Conservation (phyloP, 805 yeast species). For the Lachancea nothofagi region DNA sequence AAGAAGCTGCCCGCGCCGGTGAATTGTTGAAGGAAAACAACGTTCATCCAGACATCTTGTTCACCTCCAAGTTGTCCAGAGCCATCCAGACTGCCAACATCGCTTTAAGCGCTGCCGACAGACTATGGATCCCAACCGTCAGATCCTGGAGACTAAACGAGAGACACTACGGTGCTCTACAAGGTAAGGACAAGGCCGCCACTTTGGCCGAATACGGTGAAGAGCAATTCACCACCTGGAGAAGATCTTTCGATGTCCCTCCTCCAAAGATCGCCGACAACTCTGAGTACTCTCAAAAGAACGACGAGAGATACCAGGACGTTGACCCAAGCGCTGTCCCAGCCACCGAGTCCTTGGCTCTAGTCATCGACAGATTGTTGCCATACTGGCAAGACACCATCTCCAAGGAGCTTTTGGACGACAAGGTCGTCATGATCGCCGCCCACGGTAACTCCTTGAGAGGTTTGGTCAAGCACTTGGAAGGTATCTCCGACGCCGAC, state of each 20-base stretch:
- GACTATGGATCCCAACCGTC: conserved; percentile 82
- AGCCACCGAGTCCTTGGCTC: conserved; percentile 87
- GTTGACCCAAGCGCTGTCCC: conserved; percentile 85
- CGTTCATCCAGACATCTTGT: conserved; percentile 76
- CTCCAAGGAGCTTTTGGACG: conserved; percentile 73
- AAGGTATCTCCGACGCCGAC: conserved; percentile 83
- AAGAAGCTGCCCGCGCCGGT: conserved; percentile 93
- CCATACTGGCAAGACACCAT: conserved; percentile 96
- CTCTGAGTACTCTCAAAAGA: conserved; percentile 77
- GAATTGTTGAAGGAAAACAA: conserved; percentile 82
- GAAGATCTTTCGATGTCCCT: conserved; percentile 96
- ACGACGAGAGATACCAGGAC: conserved; percentile 79
- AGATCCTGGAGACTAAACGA: conserved; percentile 98
- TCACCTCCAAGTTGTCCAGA: conserved; percentile 87
- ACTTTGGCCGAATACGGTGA: conserved; percentile 82
- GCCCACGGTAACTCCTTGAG: conserved; percentile 99
- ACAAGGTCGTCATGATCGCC: conserved; percentile 87
- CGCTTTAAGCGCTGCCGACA: conserved; percentile 84
- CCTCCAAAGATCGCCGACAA: conserved; percentile 82
- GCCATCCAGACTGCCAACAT: conserved; percentile 97
- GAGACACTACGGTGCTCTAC: conserved; percentile 98
- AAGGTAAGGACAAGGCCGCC: conserved; percentile 96
- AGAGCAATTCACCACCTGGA: conserved; percentile 93
- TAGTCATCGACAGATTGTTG: conserved; percentile 91
- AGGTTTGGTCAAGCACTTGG: conserved; percentile 93